These are phyloP conservation scores for Warburgia ugandensis DNA, from an alignment of 164 flowering plant genomes.

Conservation along the genomic window DNA sequence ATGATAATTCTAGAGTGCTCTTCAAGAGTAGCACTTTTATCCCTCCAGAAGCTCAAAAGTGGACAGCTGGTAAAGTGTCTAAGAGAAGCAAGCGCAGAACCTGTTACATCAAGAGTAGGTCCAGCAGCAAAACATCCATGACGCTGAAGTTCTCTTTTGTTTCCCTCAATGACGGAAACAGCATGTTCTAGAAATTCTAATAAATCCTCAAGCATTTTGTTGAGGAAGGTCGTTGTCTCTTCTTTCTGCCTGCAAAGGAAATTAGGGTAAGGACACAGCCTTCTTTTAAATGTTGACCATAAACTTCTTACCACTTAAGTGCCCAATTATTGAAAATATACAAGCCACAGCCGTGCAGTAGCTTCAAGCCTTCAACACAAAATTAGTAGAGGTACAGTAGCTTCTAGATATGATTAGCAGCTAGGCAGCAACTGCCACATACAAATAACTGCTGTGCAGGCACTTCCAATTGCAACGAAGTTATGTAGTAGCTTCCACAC, in stretches of 20 bases:
- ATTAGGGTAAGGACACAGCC: background rate
- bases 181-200: conserved; percentile 41
- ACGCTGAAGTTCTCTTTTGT: conserved; percentile 22
- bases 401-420: no score
- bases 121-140: conserved; percentile 29
- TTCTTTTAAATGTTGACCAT: no score
- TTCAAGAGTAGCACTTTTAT: conserved; percentile 22
- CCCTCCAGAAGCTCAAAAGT: conserved; percentile 29
- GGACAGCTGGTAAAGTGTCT: conserved; percentile 46
- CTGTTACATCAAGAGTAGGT: conserved; percentile 21
- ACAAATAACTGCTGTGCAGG: no score
- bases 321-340: no score
- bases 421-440: no score
- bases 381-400: no score
- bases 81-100: conserved; percentile 33
- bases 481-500: no score
- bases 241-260: conserved; percentile 42
- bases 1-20: conserved; percentile 23
- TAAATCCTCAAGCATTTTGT: conserved; percentile 35
- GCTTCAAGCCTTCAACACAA: no score
- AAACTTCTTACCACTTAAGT: no score
- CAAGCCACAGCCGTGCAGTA: no score
- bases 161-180: conserved; percentile 31
- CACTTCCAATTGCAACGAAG: no score
- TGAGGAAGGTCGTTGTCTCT: conserved; percentile 31